phyloP scores from a whole-genome alignment of 768 basidiomycete genomes.

The Podaxis rugospora region DNA sequence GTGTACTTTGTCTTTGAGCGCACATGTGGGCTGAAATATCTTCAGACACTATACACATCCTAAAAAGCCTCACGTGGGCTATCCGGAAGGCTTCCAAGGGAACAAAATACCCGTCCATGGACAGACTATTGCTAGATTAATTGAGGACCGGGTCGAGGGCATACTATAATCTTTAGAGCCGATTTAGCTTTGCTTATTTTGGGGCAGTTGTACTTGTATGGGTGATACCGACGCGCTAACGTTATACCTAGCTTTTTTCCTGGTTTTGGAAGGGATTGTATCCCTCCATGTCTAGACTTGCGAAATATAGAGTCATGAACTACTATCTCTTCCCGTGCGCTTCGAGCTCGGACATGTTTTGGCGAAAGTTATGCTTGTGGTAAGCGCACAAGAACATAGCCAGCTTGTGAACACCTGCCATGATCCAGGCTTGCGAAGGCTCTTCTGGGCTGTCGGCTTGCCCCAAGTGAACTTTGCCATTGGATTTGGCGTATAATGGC shows the following conservation, averaged over 20 bases:
- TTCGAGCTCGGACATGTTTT: no score
- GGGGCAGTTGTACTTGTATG: neutral
- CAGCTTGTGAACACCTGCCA: no score
- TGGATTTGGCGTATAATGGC: no score
- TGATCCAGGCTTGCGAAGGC: no score
- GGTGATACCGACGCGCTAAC: neutral
- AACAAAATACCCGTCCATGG: constrained; percentile 73
- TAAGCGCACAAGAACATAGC: no score
- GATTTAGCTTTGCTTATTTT: neutral
- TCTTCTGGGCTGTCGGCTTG: no score
- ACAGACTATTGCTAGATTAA: constrained; percentile 56
- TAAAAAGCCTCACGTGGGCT: constrained; percentile 46
- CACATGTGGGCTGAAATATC: neutral
- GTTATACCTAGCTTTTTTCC: neutral
- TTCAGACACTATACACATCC: constrained; percentile 33
- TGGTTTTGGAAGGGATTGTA: no score
- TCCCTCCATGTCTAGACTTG: no score
- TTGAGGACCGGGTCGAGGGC: constrained; percentile 57
- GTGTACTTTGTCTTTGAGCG: neutral
- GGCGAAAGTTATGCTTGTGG: no score
- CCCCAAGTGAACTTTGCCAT: no score
- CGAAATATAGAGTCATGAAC: no score
- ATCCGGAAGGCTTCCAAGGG: constrained; percentile 84
- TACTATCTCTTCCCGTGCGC: no score
- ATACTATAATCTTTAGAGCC: neutral